A percentile compares a stretch with the other conserved stretches of the same genome.
Conservation (phyloP, 139 green algal genomes). For the Chlorella sp. region DNA sequence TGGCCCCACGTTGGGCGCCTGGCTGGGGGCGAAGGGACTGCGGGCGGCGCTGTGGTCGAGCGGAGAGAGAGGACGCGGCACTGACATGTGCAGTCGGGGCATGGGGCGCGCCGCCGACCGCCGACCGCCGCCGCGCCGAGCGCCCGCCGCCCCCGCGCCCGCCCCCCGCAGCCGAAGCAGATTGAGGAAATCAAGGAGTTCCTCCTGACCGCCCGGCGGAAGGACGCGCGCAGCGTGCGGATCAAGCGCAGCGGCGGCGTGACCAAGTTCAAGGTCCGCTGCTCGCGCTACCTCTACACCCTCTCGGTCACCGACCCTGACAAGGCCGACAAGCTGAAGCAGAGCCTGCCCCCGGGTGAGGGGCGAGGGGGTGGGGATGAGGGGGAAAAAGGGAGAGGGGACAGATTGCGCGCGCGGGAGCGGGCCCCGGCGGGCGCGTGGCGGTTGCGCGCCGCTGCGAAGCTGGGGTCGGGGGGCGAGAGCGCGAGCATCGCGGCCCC, state of each 20-base stretch:
- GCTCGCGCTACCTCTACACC: conserved; percentile 98
- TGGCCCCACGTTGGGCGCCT: neutral
- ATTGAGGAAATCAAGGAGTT: conserved; percentile 99
- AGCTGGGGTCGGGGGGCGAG: too few species aligned
- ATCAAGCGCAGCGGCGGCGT: conserved; percentile 96
- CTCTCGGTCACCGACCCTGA: conserved; percentile 95
- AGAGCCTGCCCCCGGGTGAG: conserved; percentile 96
- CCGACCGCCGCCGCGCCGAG: neutral
- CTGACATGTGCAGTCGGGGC: too few species aligned
- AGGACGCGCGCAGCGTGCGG: conserved; percentile 94
- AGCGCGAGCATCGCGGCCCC: too few species aligned
- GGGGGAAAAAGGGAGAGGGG: too few species aligned
- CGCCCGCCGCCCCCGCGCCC: neutral
- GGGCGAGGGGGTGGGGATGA: too few species aligned
- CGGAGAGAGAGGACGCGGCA: too few species aligned
- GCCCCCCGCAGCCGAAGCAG: conserved; percentile 88
- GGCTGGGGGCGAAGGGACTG: too few species aligned
- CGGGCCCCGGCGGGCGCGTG: too few species aligned
- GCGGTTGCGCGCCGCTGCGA: too few species aligned
- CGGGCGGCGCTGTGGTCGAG: too few species aligned
- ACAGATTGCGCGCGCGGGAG: too few species aligned
- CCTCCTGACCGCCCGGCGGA: conserved; percentile 95
- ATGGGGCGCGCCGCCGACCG: neutral
- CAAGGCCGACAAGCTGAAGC: conserved; percentile 99
- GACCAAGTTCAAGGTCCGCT: conserved; percentile 99